Evolutionary conservation across 2,329 filamentous ascomycete species (phyloP).

Genomic region (Xylaria sp.): DNA sequence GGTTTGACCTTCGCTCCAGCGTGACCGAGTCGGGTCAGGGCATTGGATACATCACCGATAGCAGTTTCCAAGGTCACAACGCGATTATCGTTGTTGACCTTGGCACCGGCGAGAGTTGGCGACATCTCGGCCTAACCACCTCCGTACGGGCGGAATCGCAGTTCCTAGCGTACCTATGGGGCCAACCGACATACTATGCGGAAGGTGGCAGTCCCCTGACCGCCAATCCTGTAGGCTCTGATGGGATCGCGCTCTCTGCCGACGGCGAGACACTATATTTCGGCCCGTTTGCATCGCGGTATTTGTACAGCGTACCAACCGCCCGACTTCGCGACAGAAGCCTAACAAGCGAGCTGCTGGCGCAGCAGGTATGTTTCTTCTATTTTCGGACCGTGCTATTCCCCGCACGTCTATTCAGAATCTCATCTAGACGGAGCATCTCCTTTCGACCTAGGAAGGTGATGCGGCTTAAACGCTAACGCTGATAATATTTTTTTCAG

Average conservation of each 20-base stretch:
- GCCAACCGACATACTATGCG: slow-evolving; percentile 51
- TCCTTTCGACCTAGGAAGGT: not conserved
- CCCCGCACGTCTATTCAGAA: not conserved
- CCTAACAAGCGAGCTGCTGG: slow-evolving; percentile 45
- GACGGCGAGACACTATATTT: slow-evolving; percentile 55
- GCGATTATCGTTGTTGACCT: slow-evolving; percentile 57
- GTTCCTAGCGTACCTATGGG: slow-evolving; percentile 56
- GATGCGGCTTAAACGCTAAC: not conserved
- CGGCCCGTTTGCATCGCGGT: slow-evolving; percentile 49
- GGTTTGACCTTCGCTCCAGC: slow-evolving; percentile 54
- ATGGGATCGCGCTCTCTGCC: slow-evolving; percentile 56
- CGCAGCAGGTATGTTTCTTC: slow-evolving; percentile 20
- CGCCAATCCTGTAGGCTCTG: slow-evolving; percentile 51
- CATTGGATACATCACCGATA: slow-evolving; percentile 60
- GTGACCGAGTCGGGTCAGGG: slow-evolving; percentile 50
- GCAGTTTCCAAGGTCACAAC: slow-evolving; percentile 53
- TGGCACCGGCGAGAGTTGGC: slow-evolving; percentile 53
- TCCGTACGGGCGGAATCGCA: slow-evolving; percentile 49
- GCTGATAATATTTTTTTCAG: slow-evolving; percentile 42
- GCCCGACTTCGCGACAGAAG: slow-evolving; percentile 47
- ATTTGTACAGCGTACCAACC: slow-evolving; percentile 49
- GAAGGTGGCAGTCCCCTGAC: slow-evolving; percentile 43
- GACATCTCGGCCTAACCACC: slow-evolving; percentile 51
- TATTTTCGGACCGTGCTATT: too few species aligned
- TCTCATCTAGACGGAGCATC: not conserved